Conservation (phyloP, 225 moss, liverwort and hornwort genomes). For the Bryum argenteum region DNA sequence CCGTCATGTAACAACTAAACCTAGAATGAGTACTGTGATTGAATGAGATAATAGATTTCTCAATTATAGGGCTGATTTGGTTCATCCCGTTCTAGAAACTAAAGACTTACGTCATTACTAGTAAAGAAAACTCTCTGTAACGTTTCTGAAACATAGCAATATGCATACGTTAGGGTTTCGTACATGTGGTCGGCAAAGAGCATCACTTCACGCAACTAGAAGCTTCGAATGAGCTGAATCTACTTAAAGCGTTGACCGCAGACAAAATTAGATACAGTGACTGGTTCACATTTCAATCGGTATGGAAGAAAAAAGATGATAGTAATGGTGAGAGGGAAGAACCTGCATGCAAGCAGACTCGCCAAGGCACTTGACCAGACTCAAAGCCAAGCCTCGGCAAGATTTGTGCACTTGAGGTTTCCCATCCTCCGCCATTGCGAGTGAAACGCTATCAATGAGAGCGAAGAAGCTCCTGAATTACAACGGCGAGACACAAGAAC, state of each 20-base stretch:
- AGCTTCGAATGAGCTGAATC: conserved; percentile 9
- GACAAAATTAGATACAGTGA: neutral
- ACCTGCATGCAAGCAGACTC: conserved; percentile 44
- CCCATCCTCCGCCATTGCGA: conserved; percentile 27
- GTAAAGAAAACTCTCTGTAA: too few relatives aligned
- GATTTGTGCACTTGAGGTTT: conserved; percentile 36
- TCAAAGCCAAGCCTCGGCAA: conserved; percentile 36
- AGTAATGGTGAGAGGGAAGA: neutral
- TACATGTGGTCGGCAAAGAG: neutral
- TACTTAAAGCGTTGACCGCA: too few relatives aligned
- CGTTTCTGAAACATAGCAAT: too few relatives aligned
- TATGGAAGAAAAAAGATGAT: neutral
- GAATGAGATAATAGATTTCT: too few relatives aligned
- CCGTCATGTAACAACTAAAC: neutral
- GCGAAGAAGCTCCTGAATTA: too few relatives aligned
- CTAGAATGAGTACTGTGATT: too few relatives aligned
- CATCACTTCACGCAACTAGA: neutral
- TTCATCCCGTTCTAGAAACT: too few relatives aligned
- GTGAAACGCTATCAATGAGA: neutral
- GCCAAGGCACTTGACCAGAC: conserved; percentile 40
- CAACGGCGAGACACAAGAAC: too few relatives aligned
- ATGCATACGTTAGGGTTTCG: neutral
- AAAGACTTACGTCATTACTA: too few relatives aligned
- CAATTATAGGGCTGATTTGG: too few relatives aligned
- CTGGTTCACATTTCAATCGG: neutral